phyloP scores from a whole-genome alignment of 75 land plant species.

The Selaginella moellendorffii region DNA sequence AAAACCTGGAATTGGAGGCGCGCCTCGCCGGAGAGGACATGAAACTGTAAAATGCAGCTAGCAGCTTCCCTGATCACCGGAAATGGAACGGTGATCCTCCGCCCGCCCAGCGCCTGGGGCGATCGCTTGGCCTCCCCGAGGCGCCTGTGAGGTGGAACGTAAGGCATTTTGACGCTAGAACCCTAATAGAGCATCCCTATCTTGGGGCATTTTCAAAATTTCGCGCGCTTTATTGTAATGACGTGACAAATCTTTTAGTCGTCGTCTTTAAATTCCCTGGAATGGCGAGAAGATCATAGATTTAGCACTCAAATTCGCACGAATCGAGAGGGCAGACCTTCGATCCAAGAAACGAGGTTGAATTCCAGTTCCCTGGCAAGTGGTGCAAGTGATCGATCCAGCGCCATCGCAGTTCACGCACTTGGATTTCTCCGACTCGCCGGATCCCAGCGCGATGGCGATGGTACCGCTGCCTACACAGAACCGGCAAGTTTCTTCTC shows the following conservation, averaged over 20 bases:
- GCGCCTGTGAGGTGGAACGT: no score
- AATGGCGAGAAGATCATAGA: background rate
- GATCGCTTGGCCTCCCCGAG: no score
- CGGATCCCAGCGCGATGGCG: constrained; percentile 71
- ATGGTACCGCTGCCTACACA: constrained; percentile 66
- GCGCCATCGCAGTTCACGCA: constrained; percentile 93
- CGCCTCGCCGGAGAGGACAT: no score
- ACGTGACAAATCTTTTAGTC: background rate
- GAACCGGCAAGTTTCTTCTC: constrained; percentile 74
- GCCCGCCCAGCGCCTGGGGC: no score
- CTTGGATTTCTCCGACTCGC: constrained; percentile 59
- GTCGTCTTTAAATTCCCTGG: constrained; percentile 17
- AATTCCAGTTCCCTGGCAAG: constrained; percentile 87
- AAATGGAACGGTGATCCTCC: no score
- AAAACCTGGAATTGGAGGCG: no score
- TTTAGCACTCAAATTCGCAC: background rate
- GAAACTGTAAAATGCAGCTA: no score
- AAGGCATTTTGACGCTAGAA: no score
- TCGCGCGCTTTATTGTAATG: no score
- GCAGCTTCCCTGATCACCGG: no score
- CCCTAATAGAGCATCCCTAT: no score
- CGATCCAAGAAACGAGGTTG: constrained; percentile 95
- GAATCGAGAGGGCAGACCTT: constrained; percentile 22
- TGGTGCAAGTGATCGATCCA: constrained; percentile 85
- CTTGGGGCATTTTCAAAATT: no score